Evolutionary conservation across 1,139 yeast species (phyloP).

Genomic region (Debaryomycetaceae sp.): DNA sequence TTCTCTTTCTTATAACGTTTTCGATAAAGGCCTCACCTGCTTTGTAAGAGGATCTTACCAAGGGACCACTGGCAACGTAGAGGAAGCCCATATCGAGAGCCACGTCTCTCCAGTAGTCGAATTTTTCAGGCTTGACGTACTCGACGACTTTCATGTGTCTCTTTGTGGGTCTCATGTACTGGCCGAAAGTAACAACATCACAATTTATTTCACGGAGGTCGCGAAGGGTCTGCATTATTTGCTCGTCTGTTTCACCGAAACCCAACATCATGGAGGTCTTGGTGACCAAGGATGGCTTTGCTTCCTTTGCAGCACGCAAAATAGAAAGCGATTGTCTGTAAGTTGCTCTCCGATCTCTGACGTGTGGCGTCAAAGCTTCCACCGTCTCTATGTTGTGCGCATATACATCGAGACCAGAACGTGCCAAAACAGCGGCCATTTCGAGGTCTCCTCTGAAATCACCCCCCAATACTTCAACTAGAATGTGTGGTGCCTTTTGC

Average conservation of each 20-base stretch:
- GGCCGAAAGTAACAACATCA: conserved; percentile 98
- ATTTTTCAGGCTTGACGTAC: conserved; percentile 90
- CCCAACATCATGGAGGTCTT: conserved; percentile 97
- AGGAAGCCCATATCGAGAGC: conserved; percentile 91
- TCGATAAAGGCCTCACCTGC: conserved; percentile 99
- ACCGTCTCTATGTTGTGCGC: conserved; percentile 98
- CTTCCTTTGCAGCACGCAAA: conserved; percentile 72
- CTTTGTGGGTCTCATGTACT: conserved; percentile 98
- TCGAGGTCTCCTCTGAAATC: conserved; percentile 90
- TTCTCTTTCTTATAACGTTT: conserved; percentile 80
- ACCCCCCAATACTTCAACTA: conserved; percentile 92
- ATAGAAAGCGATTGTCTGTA: conserved; percentile 85
- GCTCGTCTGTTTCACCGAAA: conserved; percentile 93
- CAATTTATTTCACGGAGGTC: conserved; percentile 76
- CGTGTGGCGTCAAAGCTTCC: conserved; percentile 89
- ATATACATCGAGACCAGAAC: conserved; percentile 88
- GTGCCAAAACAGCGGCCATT: conserved; percentile 77
- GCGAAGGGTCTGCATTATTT: conserved; percentile 66
- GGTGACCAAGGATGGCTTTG: conserved; percentile 75
- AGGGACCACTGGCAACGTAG: conserved; percentile 96
- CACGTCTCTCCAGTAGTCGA: conserved; percentile 85
- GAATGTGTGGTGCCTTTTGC: conserved; percentile 81
- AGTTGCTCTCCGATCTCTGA: conserved; percentile 95
- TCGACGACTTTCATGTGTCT: conserved; percentile 98
- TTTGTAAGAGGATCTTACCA: conserved; percentile 93